Percentiles rank a stretch among this genome's conserved stretches.
phyloP scores from a whole-genome alignment of 441 rosid genomes.

The Adansonia rubrostipa region DNA sequence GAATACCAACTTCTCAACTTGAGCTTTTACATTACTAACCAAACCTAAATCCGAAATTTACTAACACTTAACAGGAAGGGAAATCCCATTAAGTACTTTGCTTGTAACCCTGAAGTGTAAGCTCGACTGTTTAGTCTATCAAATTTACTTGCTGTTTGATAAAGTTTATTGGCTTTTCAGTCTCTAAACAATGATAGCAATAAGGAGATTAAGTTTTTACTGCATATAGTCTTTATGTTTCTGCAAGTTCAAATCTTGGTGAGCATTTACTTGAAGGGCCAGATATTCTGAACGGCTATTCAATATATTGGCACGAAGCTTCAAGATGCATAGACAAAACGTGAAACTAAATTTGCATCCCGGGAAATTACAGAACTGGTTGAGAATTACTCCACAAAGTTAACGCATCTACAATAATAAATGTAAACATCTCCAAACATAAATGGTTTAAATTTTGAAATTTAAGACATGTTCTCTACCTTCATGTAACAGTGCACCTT shows the following conservation, averaged over 20 bases:
- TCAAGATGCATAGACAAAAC: slow-evolving; percentile 21
- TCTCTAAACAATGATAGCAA: background rate
- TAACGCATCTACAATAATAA: background rate
- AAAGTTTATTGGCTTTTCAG: background rate
- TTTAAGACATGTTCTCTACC: background rate
- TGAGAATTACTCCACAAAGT: slow-evolving; percentile 16
- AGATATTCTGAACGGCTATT: slow-evolving; percentile 4
- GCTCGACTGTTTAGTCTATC: background rate
- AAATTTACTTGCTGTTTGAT: background rate
- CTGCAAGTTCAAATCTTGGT: background rate
- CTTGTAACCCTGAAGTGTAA: background rate
- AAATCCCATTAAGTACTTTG: background rate
- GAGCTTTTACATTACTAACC: background rate
- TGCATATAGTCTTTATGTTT: background rate
- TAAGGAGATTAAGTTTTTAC: background rate
- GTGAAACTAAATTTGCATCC: slow-evolving; percentile 13
- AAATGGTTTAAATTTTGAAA: background rate
- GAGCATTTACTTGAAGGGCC: slow-evolving; percentile 18
- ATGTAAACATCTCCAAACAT: slow-evolving; percentile 3
- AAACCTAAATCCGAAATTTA: background rate
- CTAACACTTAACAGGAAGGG: background rate
- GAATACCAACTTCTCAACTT: background rate
- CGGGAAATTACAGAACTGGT: background rate
- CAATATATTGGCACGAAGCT: slow-evolving; percentile 12
- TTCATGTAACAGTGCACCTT: slow-evolving; percentile 8